Evolutionary conservation across 331 rosid species (phyloP), one percentile per base, ranked within the genome.

Genomic region (Malus hybrid): DNA sequence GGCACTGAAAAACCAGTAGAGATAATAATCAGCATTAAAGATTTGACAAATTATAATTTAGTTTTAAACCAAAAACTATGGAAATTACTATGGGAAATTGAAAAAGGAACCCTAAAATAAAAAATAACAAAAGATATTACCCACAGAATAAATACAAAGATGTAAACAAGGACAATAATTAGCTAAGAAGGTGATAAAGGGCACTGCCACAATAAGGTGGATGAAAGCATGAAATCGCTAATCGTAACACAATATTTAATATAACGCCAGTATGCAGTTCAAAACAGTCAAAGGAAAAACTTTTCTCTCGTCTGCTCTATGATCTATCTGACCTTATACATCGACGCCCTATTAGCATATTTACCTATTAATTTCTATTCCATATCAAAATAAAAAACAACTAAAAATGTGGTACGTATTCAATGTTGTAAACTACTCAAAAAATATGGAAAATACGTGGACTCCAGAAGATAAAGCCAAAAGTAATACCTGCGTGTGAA

Each of bases 401-500:
- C 28, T 18, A 19, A 78, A 50, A 11, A 7, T 42, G 48, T 33
- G 28, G 59, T 10, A 20, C 3, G 48, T 22, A 77, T 7, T 59
- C 44, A 75, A 57, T 11, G 31, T 65, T 67, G 55, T 68, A 67
- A 32, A 59, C 11, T 52, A 66, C 50, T 4, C 20, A 20, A 71
- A 68, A 42, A 27, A 9, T 75, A 16, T 15, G 54, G 57, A 71
- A 69, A 33, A 62, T 62, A 28, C 8, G 56, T 36, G 34, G 33
- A 63, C 56, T 65, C 22, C 39, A 42, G 33, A 64, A 66, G 79
- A 81, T 20, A 27, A 15, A 54, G 69, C 14, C 46, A 42, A 62
- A 66, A 48, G 63, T 48, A 33, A 48, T 87, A 92, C 99, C 99
- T 88, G 86, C 93, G 87, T 16, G 76, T 80, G 90, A 94, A 94